A percentile compares a stretch with the other conserved stretches of the same genome.
These are phyloP conservation scores for Phytophthora macrochlamydospora DNA, from an alignment of 352 stramenopile genomes.

Conservation along the genomic window DNA sequence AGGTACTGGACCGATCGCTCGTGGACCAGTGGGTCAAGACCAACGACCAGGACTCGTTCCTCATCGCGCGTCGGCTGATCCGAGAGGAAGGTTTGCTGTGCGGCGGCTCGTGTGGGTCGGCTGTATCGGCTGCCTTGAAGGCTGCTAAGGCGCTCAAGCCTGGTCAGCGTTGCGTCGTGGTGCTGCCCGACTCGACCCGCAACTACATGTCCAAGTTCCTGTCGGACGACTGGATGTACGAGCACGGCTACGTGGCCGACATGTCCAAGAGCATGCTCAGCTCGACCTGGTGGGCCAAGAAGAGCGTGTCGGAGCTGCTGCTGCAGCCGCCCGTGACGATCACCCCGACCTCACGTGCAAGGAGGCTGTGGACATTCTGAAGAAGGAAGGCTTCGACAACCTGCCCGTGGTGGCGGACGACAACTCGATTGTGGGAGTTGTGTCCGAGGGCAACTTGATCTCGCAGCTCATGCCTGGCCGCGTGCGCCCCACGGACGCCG, in stretches of 20 bases:
- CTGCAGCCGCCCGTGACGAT: slow-evolving; percentile 93
- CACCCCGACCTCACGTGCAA: slow-evolving; percentile 90
- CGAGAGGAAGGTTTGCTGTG: slow-evolving; percentile 95
- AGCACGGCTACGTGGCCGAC: slow-evolving; percentile 83
- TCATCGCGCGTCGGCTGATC: slow-evolving; percentile 94
- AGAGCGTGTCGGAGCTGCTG: slow-evolving; percentile 90
- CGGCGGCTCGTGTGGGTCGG: slow-evolving; percentile 93
- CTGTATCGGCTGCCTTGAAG: slow-evolving; percentile 83
- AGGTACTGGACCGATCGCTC: slow-evolving; percentile 93
- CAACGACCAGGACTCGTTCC: slow-evolving; percentile 92
- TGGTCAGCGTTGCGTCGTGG: slow-evolving; percentile 94
- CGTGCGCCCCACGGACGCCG: slow-evolving; percentile 84
- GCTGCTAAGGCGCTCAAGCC: slow-evolving; percentile 86
- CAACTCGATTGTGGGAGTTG: slow-evolving; percentile 93
- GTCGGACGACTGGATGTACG: slow-evolving; percentile 95
- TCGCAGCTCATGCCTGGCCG: slow-evolving; percentile 90
- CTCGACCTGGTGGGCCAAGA: slow-evolving; percentile 95
- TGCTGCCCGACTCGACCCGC: slow-evolving; percentile 95
- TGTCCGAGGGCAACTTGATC: slow-evolving; percentile 96
- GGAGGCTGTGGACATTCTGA: slow-evolving; percentile 94
- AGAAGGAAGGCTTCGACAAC: slow-evolving; percentile 91
- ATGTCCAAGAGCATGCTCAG: slow-evolving; percentile 78
- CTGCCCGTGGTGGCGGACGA: slow-evolving; percentile 79
- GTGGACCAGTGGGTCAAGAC: slow-evolving; percentile 96
- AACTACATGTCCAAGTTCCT: slow-evolving; percentile 99